Evolutionary conservation across 176 grass and related monocot species (phyloP), one percentile per base, ranked within the genome.

Genomic region (Zoysia pacifica): DNA sequence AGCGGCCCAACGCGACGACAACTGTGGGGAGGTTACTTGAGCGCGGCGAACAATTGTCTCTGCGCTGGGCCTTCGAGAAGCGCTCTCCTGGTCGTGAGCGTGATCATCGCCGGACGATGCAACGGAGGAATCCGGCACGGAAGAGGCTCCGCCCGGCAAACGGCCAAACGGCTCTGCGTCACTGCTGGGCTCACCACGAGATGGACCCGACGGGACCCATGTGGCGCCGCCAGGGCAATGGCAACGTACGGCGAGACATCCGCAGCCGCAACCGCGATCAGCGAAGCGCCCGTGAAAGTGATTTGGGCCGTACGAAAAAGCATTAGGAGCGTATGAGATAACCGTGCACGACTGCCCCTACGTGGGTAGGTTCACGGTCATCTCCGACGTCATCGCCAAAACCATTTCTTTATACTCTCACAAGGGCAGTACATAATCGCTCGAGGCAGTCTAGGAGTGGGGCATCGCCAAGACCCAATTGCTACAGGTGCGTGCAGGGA

Each of bases 171-270:
- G 6, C 18, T 10, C 15, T 70, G 65, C 89, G 85, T 91, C 89
- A 91, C 8, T 73, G 89, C 76, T 87, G 19, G 48, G 59, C 58
- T 87, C 89, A 91, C 65, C 48, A 39, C 80, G 74, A 79, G 67
- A 44, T 36, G 50, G 83, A 80, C 80, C 13, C 69, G 64, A 65
- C 3, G 60, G 18, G 47, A 12, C 47, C 4, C 28, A 28, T 28
- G 28, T 28, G 28, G 28, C 28, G 28, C 3, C 44, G 5, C 45
- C 5, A 7, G 8, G 45, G 45, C 6, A 4, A 3, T 48, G 9
- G 28, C 28, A 28, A 28, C 28, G 28, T 3, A 14, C n/a, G 2
- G 4, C 68, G 4, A 10, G 5, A 6, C 48, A 4, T 7, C 58
- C 58, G 6, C 4, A 56, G 15, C 18, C 5, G 53, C 53, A 1